Conservation (phyloP, 139 green algal species). For the Tetraselmis striata region DNA sequence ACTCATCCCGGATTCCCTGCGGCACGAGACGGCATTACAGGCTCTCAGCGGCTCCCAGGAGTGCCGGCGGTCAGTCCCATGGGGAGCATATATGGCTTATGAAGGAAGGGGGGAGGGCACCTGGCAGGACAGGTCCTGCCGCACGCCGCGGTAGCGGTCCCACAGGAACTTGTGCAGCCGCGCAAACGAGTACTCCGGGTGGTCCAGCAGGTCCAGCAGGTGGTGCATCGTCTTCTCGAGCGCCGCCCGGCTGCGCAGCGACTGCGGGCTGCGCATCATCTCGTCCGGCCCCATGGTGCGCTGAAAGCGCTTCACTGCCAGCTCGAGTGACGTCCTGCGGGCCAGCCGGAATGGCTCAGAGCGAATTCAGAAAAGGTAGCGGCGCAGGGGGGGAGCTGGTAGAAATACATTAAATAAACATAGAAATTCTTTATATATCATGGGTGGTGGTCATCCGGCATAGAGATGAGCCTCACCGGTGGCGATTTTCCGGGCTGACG, state of each 20-base stretch:
- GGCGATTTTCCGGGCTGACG: constrained; percentile 25
- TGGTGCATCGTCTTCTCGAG: constrained; percentile 63
- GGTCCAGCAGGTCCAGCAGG: constrained; percentile 59
- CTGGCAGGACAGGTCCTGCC: constrained; percentile 69
- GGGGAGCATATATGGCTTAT: too few relatives aligned
- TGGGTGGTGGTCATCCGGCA: too few relatives aligned
- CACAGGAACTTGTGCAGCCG: constrained; percentile 78
- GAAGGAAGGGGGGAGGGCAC: too few relatives aligned
- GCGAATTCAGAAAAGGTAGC: too few relatives aligned
- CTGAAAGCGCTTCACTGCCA: constrained; percentile 71
- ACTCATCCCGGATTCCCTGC: constrained; percentile 29
- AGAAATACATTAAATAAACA: too few relatives aligned
- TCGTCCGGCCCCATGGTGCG: constrained; percentile 25
- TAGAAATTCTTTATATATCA: too few relatives aligned
- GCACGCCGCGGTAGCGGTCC: constrained; percentile 75
- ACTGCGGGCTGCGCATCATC: constrained; percentile 21
- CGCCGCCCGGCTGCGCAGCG: constrained; percentile 62
- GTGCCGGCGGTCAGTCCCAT: background rate
- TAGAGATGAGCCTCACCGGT: too few relatives aligned
- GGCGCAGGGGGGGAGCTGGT: too few relatives aligned
- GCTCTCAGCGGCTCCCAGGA: constrained; percentile 1
- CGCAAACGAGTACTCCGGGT: constrained; percentile 22
- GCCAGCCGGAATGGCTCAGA: too few relatives aligned
- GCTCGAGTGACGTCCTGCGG: constrained; percentile 33
- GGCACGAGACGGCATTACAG: background rate